A percentile compares a stretch with the other conserved stretches of the same genome.
Conservation (phyloP, 495 filamentous ascomycete genomes). For the Aspergillus panamensis region DNA sequence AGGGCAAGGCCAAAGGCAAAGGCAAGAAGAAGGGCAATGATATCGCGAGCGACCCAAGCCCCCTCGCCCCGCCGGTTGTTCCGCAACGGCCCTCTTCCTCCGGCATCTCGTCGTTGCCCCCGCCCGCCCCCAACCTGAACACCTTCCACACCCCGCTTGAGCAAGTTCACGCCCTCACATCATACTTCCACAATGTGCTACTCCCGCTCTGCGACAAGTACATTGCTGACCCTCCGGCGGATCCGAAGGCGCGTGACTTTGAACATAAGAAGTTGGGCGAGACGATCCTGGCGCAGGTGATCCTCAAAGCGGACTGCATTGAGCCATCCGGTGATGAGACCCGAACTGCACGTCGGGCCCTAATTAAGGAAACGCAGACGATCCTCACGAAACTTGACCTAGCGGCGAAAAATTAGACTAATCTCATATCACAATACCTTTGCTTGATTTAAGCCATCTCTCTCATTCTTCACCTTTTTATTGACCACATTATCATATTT, state of each 20-base stretch:
- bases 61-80: constrained; percentile 17
- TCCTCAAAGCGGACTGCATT: constrained; percentile 83
- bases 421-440: too few species aligned
- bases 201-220: constrained; percentile 65
- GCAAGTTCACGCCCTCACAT: constrained; percentile 66
- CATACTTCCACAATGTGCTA: constrained; percentile 63
- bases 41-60: constrained; percentile 9
- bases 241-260: constrained; percentile 66
- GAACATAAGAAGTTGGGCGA: constrained; percentile 80
- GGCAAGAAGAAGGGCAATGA: constrained; percentile 23
- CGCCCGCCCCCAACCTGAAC: constrained; percentile 38
- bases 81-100: constrained; percentile 18
- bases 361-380: constrained; percentile 72
- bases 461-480: too few species aligned
- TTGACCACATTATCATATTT: too few species aligned
- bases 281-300: constrained; percentile 74
- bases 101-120: constrained; percentile 22
- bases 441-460: too few species aligned
- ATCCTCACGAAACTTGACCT: constrained; percentile 62
- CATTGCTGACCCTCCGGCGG: constrained; percentile 60
- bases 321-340: constrained; percentile 66
- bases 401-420: constrained; percentile 20
- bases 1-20: constrained; percentile 36
- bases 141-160: constrained; percentile 50
- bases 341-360: constrained; percentile 63